A percentile compares a stretch with the other conserved stretches of the same genome.
phyloP scores from a whole-genome alignment of 2,329 filamentous ascomycete genomes.

The Colletotrichum camelliae region DNA sequence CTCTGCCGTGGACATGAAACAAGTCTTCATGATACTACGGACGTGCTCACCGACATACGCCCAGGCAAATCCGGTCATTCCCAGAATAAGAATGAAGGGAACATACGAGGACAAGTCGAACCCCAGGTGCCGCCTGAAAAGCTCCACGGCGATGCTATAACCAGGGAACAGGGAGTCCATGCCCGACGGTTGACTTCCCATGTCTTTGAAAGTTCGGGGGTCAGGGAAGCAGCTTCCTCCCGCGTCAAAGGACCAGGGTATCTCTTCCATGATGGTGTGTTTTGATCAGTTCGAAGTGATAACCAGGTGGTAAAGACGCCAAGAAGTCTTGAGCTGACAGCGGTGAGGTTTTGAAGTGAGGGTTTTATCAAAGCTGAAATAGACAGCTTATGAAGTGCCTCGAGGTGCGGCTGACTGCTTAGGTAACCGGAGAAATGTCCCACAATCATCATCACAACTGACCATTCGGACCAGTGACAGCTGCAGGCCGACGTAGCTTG shows the following conservation, averaged over 20 bases:
- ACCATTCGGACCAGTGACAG: neutral
- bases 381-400: neutral
- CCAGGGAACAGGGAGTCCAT: neutral
- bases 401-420: neutral
- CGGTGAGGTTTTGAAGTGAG: accelerated
- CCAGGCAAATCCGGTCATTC: neutral
- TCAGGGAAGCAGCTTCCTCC: neutral
- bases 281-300: neutral
- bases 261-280: too few relatives aligned
- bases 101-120: neutral
- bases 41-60: accelerated
- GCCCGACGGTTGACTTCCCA: neutral
- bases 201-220: accelerated
- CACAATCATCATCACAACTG: too few relatives aligned
- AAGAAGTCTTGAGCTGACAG: accelerated
- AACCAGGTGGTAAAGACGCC: neutral
- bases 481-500: neutral
- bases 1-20: neutral
- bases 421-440: accelerated
- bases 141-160: neutral
- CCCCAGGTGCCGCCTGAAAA: accelerated
- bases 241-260: neutral
- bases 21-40: accelerated
- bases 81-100: neutral
- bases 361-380: neutral